Evolutionary conservation across 352 stramenopile species (phyloP), one percentile per base, ranked within the genome.

Genomic region (Phytophthora pseudosyringae): DNA sequence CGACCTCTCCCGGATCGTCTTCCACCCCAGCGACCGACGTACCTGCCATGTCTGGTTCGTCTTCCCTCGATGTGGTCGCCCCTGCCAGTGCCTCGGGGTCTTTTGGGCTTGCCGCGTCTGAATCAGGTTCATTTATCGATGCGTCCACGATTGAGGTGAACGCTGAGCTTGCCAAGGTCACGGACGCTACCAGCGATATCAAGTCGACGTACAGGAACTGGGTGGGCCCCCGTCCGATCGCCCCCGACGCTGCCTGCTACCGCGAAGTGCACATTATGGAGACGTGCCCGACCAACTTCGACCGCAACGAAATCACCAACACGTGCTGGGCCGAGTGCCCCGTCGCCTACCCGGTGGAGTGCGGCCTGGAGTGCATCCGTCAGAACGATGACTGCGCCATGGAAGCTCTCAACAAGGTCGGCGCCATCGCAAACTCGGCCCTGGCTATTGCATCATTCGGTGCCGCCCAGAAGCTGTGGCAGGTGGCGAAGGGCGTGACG

Each of bases 271-370:
- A 79, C 43, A 53, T 73, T 28, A 76, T 64, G 59, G 59, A 81
- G 29, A 65, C 52, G 0, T 87, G 78, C 46, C 67, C 73, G 0
- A 59, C 38, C 26, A 78, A 80, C 26, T 88, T 76, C 59, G 50
- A 74, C 28, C 75, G 65, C 35, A 69, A 83, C 26, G 69, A 81
- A 0, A 7, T 33, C 4, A 66, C 81, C 13, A 65, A 66, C 13
- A 83, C 78, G 2, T 88, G 78, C 55, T 87, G 78, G 78, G 69
- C 76, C 5, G 61, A 82, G 40, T 88, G 80, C 36, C 80, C 80
- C 7, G 51, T 88, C 25, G 70, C 80, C 29, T 90, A 88, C 62
- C 80, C 80, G 0, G 78, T 90, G 9, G 65, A 80, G 43, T 89
- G 80, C 38, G 80, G 73, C 36, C 72, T 83, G 68, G 75, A 89